Conservation (phyloP, 176 grass and related monocot species). For the Aegilops umbellulata region DNA sequence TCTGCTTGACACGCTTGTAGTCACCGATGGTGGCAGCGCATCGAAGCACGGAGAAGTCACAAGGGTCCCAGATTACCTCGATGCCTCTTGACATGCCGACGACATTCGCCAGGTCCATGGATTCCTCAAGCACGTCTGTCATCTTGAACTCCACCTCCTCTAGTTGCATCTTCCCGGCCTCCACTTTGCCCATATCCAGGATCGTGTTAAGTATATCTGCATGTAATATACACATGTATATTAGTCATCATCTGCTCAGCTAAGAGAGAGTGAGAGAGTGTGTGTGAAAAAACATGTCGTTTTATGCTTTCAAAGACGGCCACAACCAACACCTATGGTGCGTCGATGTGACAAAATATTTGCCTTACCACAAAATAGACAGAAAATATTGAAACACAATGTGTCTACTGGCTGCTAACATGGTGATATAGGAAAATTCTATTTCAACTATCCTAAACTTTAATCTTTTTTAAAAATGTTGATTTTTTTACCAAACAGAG, state of each 20-base stretch:
- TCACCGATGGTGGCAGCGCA: conserved; percentile 42
- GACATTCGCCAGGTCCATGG: conserved; percentile 49
- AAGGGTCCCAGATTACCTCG: conserved; percentile 85
- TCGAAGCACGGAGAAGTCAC: conserved; percentile 57
- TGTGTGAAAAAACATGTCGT: not conserved
- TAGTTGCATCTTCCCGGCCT: conserved; percentile 72
- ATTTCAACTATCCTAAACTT: not conserved
- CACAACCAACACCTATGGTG: not conserved
- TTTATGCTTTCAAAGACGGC: not conserved
- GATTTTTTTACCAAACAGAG: not conserved
- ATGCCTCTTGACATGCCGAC: conserved; percentile 45
- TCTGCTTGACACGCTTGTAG: conserved; percentile 53
- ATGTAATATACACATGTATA: not conserved
- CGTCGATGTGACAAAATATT: not conserved
- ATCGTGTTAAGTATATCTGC: conserved; percentile 75
- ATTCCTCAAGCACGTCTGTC: conserved; percentile 69
- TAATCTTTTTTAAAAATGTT: not conserved
- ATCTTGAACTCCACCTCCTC: conserved; percentile 67
- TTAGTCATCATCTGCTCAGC: not conserved
- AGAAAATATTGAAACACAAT: too few species aligned
- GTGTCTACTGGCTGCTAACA: not conserved
- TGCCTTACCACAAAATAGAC: not conserved
- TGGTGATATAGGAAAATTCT: not conserved
- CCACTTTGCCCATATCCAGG: conserved; percentile 75
- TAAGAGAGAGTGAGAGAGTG: too few species aligned